Evolutionary conservation across 1,284 basidiomycete species (phyloP).

Genomic region (Xerocomus subilludens): DNA sequence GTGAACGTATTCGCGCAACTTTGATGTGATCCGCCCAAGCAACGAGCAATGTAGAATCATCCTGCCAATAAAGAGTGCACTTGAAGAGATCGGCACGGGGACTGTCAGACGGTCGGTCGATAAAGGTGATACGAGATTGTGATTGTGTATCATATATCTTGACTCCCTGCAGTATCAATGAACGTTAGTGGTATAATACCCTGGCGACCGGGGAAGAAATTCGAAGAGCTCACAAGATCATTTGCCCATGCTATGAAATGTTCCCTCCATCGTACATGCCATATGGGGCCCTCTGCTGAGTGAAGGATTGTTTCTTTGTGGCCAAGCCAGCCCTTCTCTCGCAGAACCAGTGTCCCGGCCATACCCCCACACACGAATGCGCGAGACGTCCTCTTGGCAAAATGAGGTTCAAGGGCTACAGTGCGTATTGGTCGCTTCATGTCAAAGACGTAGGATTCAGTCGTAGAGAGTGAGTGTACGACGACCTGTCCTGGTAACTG

Average conservation of each 20-base stretch:
- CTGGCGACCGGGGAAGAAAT: background rate
- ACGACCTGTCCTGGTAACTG: conserved; percentile 80
- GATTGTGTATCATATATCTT: conserved; percentile 91
- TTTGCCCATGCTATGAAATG: conserved; percentile 97
- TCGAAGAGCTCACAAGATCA: conserved; percentile 71
- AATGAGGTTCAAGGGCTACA: conserved; percentile 91
- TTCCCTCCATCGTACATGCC: conserved; percentile 89
- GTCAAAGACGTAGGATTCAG: conserved; percentile 90
- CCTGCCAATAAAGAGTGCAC: conserved; percentile 92
- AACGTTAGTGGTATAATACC: background rate
- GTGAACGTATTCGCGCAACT: conserved; percentile 81
- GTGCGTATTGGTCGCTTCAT: conserved; percentile 93
- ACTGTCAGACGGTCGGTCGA: conserved; percentile 83
- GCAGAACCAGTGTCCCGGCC: conserved; percentile 85
- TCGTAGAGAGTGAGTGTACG: conserved; percentile 84
- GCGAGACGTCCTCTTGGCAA: conserved; percentile 83
- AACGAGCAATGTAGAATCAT: conserved; percentile 89
- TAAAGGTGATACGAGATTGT: conserved; percentile 85
- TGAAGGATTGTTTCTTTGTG: conserved; percentile 92
- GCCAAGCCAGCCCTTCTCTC: conserved; percentile 97
- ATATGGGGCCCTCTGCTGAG: conserved; percentile 93
- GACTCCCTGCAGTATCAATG: conserved; percentile 72
- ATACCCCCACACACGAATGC: conserved; percentile 94
- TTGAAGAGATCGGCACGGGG: conserved; percentile 95
- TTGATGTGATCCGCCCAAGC: conserved; percentile 97